phyloP scores from a whole-genome alignment of 1,284 basidiomycete species.

The Ganoderma resinaceum region DNA sequence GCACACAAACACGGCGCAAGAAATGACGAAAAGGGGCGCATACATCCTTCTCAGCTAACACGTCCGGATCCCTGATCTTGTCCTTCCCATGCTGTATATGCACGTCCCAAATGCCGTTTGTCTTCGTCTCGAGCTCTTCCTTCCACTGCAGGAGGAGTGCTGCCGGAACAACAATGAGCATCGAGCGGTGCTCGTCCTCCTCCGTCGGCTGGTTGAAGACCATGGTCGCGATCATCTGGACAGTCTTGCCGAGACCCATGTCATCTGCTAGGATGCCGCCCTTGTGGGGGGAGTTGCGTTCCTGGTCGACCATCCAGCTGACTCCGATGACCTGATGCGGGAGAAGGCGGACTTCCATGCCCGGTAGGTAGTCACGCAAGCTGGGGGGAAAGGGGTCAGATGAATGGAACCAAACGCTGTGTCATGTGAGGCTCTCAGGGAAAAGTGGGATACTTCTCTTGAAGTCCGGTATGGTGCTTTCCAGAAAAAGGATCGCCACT shows the following conservation, averaged over 20 bases:
- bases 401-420: neutral
- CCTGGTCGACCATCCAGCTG: slow-evolving; percentile 72
- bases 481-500: neutral
- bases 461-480: neutral
- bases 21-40: slow-evolving; percentile 22
- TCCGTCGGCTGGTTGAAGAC: slow-evolving; percentile 58
- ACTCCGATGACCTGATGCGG: slow-evolving; percentile 80
- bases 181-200: slow-evolving; percentile 56
- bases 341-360: slow-evolving; percentile 70
- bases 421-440: neutral
- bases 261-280: slow-evolving; percentile 91
- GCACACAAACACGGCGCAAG: slow-evolving; percentile 9
- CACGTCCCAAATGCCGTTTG: slow-evolving; percentile 66
- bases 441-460: neutral
- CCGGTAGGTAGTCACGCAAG: slow-evolving; percentile 59
- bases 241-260: slow-evolving; percentile 86
- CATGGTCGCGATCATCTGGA: slow-evolving; percentile 80
- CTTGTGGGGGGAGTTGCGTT: slow-evolving; percentile 50
- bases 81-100: slow-evolving; percentile 73
- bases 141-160: slow-evolving; percentile 77
- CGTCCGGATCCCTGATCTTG: slow-evolving; percentile 57
- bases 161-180: slow-evolving; percentile 73
- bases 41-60: slow-evolving; percentile 64
- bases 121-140: slow-evolving; percentile 69
- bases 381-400: slow-evolving; percentile 39